Conservation (phyloP, 805 yeast species). For the Starmerella riodocensis region DNA sequence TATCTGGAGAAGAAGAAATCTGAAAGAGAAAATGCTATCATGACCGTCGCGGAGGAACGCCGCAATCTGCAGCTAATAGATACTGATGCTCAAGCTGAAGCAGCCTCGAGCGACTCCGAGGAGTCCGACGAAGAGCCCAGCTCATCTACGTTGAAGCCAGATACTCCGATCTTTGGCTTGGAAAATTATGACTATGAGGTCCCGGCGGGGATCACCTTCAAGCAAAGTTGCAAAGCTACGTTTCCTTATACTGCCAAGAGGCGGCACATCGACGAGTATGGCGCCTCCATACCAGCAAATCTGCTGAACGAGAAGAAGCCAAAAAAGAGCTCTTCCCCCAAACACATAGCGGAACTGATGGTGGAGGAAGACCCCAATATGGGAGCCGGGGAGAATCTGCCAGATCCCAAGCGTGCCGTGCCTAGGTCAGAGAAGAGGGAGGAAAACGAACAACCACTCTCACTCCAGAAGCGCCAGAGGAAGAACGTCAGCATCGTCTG, state of each 20-base stretch:
- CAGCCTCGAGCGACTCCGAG: conserved; percentile 25
- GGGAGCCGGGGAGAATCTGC: too few species aligned
- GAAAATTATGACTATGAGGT: conserved; percentile 34
- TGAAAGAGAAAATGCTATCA: conserved; percentile 18
- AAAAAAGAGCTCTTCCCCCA: too few species aligned
- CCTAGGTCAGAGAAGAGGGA: not conserved
- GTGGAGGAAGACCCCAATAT: too few species aligned
- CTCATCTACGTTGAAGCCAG: conserved; percentile 21
- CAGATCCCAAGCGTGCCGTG: not conserved
- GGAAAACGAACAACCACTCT: conserved; percentile 32
- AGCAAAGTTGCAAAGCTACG: conserved; percentile 39
- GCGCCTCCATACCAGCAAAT: conserved; percentile 50
- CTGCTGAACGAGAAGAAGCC: conserved; percentile 14
- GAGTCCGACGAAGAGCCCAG: conserved; percentile 26
- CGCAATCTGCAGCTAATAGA: conserved; percentile 31
- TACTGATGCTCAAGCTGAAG: conserved; percentile 25
- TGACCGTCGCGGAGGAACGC: conserved; percentile 26
- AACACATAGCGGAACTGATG: too few species aligned
- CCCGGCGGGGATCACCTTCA: conserved; percentile 8
- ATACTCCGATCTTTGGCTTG: conserved; percentile 23
- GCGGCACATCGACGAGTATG: conserved; percentile 72
- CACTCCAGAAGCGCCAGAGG: conserved; percentile 28
- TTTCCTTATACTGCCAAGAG: conserved; percentile 59
- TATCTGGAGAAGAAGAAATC: conserved; percentile 22
- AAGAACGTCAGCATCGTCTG: conserved; percentile 44